Evolutionary conservation across 495 filamentous ascomycete species (phyloP).

Genomic region (Geopyxis carbonaria): DNA sequence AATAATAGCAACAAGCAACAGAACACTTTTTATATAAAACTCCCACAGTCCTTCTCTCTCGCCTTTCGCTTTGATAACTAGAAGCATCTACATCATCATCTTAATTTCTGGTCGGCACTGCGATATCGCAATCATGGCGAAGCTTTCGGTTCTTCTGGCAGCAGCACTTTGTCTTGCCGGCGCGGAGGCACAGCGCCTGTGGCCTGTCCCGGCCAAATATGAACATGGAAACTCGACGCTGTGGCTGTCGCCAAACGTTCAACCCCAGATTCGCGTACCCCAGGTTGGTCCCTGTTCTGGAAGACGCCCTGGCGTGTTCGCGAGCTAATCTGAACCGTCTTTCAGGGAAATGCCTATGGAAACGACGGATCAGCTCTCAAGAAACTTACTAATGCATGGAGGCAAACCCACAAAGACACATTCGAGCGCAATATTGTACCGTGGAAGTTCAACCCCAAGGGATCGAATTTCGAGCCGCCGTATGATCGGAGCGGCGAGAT

Average conservation of each 20-base stretch:
- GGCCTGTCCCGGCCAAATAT: slow-evolving; percentile 3
- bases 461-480: slow-evolving; percentile 43
- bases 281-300: background rate
- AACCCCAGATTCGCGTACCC: background rate
- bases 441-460: slow-evolving; percentile 54
- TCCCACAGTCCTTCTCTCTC: too few relatives aligned
- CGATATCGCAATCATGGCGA: too few relatives aligned
- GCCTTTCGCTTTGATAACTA: too few relatives aligned
- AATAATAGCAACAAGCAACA: too few relatives aligned
- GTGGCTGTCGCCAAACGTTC: slow-evolving; percentile 3
- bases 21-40: too few relatives aligned
- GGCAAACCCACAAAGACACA: slow-evolving; percentile 33
- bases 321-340: background rate
- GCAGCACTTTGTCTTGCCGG: too few relatives aligned
- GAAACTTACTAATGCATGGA: slow-evolving; percentile 20
- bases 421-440: slow-evolving; percentile 49
- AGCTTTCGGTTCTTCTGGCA: too few relatives aligned
- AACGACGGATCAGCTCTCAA: background rate
- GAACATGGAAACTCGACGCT: background rate
- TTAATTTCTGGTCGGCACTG: too few relatives aligned
- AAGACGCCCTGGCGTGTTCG: background rate
- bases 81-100: too few relatives aligned
- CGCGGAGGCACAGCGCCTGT: too few relatives aligned
- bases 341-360: background rate
- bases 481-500: slow-evolving; percentile 32